Evolutionary conservation across 345 rosid species (phyloP).

Genomic region (Lumnitzera racemosa): DNA sequence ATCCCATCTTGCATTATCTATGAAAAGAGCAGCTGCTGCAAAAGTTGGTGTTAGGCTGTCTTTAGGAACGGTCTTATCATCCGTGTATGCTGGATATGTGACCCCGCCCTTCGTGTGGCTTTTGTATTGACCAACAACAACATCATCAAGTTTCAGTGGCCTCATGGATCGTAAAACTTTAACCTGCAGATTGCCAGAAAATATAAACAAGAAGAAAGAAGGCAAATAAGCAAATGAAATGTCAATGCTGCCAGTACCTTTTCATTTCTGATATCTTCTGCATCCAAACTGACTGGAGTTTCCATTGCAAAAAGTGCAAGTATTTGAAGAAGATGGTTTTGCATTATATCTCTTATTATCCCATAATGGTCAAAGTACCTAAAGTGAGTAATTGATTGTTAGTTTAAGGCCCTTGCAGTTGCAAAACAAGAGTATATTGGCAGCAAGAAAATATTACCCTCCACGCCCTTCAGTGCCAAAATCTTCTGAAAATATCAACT

Average conservation of each 20-base stretch:
- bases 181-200: conserved; percentile 45
- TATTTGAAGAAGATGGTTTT: conserved; percentile 97
- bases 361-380: conserved; percentile 97
- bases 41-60: conserved; percentile 92
- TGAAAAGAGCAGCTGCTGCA: conserved; percentile 98
- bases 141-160: conserved; percentile 70
- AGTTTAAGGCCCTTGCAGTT: background rate
- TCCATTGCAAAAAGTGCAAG: conserved; percentile 99
- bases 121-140: conserved; percentile 86
- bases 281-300: conserved; percentile 97
- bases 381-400: conserved; percentile 7
- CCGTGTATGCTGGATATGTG: conserved; percentile 72
- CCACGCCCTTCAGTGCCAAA: conserved; percentile 99
- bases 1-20: conserved; percentile 97
- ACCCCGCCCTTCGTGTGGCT: conserved; percentile 84
- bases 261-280: conserved; percentile 95
- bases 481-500: conserved; percentile 91
- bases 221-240: background rate
- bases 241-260: conserved; percentile 38
- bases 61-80: conserved; percentile 85
- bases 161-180: conserved; percentile 96
- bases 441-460: conserved; percentile 48
- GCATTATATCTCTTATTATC: conserved; percentile 96
- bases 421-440: no score
- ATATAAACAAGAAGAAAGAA: conserved; percentile 2